A percentile compares a stretch with the other conserved stretches of the same genome.
Evolutionary conservation across 1,284 basidiomycete species (phyloP).

Genomic region (Marasmius oreades): DNA sequence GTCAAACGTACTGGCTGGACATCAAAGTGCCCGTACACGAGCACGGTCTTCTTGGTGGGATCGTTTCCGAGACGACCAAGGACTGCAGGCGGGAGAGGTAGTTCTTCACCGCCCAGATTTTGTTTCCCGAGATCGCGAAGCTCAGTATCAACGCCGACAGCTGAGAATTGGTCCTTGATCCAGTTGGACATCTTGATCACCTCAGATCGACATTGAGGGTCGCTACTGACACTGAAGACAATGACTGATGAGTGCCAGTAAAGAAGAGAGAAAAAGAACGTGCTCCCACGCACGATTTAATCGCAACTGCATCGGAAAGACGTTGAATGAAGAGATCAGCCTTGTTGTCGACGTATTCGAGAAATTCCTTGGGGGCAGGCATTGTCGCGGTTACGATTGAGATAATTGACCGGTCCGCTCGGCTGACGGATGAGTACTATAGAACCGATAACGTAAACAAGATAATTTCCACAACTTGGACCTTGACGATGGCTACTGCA

Average conservation of each 20-base stretch:
- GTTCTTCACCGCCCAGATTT: constrained; percentile 72
- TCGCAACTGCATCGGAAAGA: constrained; percentile 81
- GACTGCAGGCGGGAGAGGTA: constrained; percentile 86
- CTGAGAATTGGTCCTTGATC: constrained; percentile 69
- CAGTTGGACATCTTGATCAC: constrained; percentile 84
- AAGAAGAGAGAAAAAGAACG: neutral
- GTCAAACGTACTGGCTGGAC: constrained; percentile 69
- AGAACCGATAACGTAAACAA: neutral
- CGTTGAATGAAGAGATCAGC: constrained; percentile 74
- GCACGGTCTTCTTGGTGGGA: constrained; percentile 85
- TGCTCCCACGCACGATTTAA: constrained; percentile 66
- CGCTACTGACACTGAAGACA: constrained; percentile 57
- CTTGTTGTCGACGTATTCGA: constrained; percentile 63
- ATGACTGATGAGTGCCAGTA: constrained; percentile 2
- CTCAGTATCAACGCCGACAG: constrained; percentile 74
- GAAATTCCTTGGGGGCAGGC: constrained; percentile 43
- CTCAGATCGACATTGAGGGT: constrained; percentile 65
- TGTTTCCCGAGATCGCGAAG: constrained; percentile 81
- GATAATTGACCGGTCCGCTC: neutral
- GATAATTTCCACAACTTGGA: too few species aligned
- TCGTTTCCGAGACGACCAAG: constrained; percentile 85
- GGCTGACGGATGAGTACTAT: neutral
- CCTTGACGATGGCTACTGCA: neutral
- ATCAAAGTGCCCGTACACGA: constrained; percentile 91
- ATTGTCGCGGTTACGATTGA: constrained; percentile 22